Base-by-base conservation (phyloP, 805 yeast species). In the Dipodascus albidus region DNA sequence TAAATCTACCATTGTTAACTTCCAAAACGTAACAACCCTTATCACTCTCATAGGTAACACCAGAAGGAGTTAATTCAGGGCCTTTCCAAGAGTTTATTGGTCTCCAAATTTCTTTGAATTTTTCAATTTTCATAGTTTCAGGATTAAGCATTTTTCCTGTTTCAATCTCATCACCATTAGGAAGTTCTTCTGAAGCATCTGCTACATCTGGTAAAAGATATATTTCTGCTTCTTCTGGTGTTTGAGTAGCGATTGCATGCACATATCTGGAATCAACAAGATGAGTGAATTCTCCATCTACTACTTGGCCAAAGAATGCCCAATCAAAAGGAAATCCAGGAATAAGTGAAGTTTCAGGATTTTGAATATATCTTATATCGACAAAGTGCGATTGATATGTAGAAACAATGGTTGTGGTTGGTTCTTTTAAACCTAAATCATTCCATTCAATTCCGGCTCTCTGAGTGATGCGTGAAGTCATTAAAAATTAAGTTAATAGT, bases 41-140 rank as follows among this genome's bases (percentile, higher is more conserved):
- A 2, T 50, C 50, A 15, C 49, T 52, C 6, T 17, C 23, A 4
- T 38, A 49, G 52, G 19, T 42, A 24, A 47, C 31, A 47, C 33
- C 2, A 47, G 49, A 2, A 74, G 71, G 0, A 70, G 54, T 33
- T 69, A 60, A 9, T 58, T 53, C n/a, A 59, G 52, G 44, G n/a
- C 21, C 48, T 21, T 20, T 35, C 44, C 44, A 35, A 1, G 78
- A 73, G 58, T 76, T 75, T 31, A 79, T 58, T 20, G 76, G 70
- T 58, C 76, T 63, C 85, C 85, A 80, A 23, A 76, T 69, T 62
- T 80, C 85, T 38, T 75, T 65, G 55, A 78, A 80, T 9, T 68
- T 68, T 53, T 73, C 75, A 2, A 64, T 58, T n/a, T 59, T 58
- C 0, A 75, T 74, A 1, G 78, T 69, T 1, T 56, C 71, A 1